Percentiles rank a stretch among this genome's conserved stretches.
These are phyloP conservation scores for Alternaria sp. DNA, from an alignment of 2,329 filamentous ascomycete species.

Conservation along the genomic window DNA sequence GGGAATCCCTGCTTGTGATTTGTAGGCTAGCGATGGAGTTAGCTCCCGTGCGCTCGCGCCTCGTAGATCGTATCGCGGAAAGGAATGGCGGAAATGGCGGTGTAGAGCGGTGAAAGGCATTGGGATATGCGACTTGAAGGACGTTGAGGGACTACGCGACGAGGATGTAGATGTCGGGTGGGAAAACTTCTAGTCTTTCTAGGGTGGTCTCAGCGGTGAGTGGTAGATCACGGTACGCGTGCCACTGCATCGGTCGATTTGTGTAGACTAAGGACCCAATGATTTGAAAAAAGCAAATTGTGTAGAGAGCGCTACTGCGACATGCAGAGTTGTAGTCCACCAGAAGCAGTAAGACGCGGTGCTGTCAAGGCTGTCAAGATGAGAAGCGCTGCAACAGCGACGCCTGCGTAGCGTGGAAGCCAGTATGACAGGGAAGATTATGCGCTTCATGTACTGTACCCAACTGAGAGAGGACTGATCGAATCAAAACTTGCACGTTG, in stretches of 20 bases:
- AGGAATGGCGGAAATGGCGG: constrained; percentile 20
- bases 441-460: not conserved
- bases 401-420: not conserved
- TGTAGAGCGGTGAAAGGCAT: constrained; percentile 34
- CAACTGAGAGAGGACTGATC: not conserved
- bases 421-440: constrained; percentile 1
- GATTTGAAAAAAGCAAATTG: constrained; percentile 10
- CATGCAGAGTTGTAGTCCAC: constrained; percentile 15
- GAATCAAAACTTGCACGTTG: not conserved
- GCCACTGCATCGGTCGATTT: constrained; percentile 16
- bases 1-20: constrained; percentile 15
- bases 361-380: constrained; percentile 1
- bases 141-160: constrained; percentile 4
- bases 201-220: constrained; percentile 7
- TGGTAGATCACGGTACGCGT: constrained; percentile 1
- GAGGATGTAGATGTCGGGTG: constrained; percentile 1
- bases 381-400: not conserved
- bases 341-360: constrained; percentile 6
- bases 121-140: not conserved
- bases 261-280: constrained; percentile 3
- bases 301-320: constrained; percentile 1
- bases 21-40: constrained; percentile 14
- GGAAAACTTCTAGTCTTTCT: not conserved
- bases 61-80: constrained; percentile 14
- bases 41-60: constrained; percentile 18